Percentiles rank a stretch among this genome's conserved stretches.
These are phyloP conservation scores for Corrigiola litoralis DNA, from an alignment of 179 eudicot species.

Conservation along the genomic window DNA sequence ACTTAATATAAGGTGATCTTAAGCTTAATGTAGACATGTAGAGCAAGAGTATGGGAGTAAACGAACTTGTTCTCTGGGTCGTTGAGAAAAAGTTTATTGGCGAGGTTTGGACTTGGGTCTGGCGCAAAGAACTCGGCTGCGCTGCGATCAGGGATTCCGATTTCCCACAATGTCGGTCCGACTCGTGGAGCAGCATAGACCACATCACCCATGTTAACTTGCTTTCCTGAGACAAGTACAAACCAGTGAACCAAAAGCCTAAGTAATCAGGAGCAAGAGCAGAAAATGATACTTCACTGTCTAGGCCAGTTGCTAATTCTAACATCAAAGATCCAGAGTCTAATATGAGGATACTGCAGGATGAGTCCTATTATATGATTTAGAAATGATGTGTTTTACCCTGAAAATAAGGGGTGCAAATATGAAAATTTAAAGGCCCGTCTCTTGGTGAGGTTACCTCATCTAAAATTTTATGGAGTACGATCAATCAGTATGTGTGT, in stretches of 20 bases:
- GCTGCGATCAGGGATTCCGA: slow-evolving; percentile 50
- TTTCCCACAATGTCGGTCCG: slow-evolving; percentile 55
- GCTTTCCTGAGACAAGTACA: slow-evolving; percentile 24
- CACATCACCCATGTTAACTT: slow-evolving; percentile 24
- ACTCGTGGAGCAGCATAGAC: slow-evolving; percentile 36
- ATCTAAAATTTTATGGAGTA: no score
- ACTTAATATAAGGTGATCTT: background rate
- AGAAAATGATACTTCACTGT: no score
- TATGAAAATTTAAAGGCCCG: no score
- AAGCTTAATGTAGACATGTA: background rate
- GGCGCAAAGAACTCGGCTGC: slow-evolving; percentile 62
- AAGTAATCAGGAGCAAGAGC: no score
- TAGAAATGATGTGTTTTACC: no score
- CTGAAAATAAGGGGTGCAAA: no score
- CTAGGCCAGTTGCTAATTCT: no score
- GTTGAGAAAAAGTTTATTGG: slow-evolving; percentile 21
- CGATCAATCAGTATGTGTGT: no score
- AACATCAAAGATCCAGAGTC: no score
- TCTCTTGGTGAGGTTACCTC: no score
- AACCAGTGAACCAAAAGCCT: background rate
- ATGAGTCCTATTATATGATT: no score
- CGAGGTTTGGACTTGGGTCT: slow-evolving; percentile 30
- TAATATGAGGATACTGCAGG: no score
- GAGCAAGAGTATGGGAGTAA: background rate
- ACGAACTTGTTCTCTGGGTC: slow-evolving; percentile 25